Evolutionary conservation across 1,139 yeast genomes (phyloP).

Genomic region (Tardiomyces depauwii): DNA sequence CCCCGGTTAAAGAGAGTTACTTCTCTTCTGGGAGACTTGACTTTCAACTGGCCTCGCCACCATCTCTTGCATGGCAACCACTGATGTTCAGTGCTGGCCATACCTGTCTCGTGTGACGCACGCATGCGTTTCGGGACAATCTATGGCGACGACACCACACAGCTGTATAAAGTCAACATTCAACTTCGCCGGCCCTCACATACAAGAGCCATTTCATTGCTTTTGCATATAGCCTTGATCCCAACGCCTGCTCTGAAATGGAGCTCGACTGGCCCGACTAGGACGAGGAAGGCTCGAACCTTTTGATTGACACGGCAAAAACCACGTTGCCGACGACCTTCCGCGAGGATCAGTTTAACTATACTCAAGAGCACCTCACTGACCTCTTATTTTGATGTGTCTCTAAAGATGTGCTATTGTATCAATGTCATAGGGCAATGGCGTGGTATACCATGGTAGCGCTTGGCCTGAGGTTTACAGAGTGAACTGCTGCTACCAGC

Average conservation of each 20-base stretch:
- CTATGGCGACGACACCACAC: conserved; percentile 9
- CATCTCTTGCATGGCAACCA: conserved; percentile 4
- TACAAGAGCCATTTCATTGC: conserved; percentile 12
- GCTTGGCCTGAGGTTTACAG: too few relatives aligned
- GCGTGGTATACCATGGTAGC: too few relatives aligned
- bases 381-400: background rate
- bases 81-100: conserved; percentile 4
- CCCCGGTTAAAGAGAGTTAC: conserved; percentile 12
- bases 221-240: conserved; percentile 11
- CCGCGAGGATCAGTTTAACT: background rate
- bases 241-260: conserved; percentile 6
- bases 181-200: conserved; percentile 4
- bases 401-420: too few relatives aligned
- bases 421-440: too few relatives aligned
- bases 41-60: conserved; percentile 14
- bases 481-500: too few relatives aligned
- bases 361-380: background rate
- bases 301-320: background rate
- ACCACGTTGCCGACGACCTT: background rate
- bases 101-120: conserved; percentile 6
- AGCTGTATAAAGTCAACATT: conserved; percentile 3
- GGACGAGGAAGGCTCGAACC: conserved; percentile 25
- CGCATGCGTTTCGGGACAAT: conserved; percentile 11
- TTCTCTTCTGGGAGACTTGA: conserved; percentile 11
- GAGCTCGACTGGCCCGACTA: conserved; percentile 14